A percentile compares a stretch with the other conserved stretches of the same genome.
phyloP scores from a whole-genome alignment of 495 filamentous ascomycete genomes.

The Aspergillus nanangensis region DNA sequence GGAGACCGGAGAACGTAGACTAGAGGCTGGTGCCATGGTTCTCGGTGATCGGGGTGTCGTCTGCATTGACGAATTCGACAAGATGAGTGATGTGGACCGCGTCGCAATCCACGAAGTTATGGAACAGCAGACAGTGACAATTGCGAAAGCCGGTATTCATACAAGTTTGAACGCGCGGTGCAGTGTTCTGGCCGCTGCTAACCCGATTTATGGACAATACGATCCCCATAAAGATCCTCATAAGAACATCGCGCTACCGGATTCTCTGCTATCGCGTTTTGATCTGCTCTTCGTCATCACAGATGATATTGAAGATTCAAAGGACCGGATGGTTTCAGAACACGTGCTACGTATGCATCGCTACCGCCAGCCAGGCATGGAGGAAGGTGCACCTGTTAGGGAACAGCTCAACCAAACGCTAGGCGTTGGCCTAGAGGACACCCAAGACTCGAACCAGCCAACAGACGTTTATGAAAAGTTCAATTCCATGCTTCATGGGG shows the following conservation, averaged over 20 bases:
- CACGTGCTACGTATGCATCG: slow-evolving; percentile 97
- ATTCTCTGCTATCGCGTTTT: slow-evolving; percentile 97
- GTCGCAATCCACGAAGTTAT: slow-evolving; percentile 99
- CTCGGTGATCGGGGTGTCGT: slow-evolving; percentile 95
- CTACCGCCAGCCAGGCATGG: slow-evolving; percentile 88
- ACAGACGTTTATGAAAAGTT: slow-evolving; percentile 96
- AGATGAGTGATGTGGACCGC: slow-evolving; percentile 98
- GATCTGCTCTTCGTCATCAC: slow-evolving; percentile 98
- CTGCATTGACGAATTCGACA: slow-evolving; percentile 99
- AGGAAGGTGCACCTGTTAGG: slow-evolving; percentile 92
- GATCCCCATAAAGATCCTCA: slow-evolving; percentile 98
- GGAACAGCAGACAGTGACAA: slow-evolving; percentile 99
- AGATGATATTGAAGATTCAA: slow-evolving; percentile 91
- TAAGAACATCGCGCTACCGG: slow-evolving; percentile 95
- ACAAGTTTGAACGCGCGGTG: slow-evolving; percentile 96
- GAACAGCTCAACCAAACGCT: slow-evolving; percentile 82
- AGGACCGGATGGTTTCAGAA: slow-evolving; percentile 88
- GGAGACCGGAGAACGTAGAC: slow-evolving; percentile 90
- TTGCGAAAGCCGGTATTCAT: slow-evolving; percentile 98
- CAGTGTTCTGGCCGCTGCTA: slow-evolving; percentile 94
- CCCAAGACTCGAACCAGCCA: slow-evolving; percentile 63
- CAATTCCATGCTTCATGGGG: slow-evolving; percentile 92
- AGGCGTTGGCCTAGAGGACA: slow-evolving; percentile 81
- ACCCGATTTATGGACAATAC: slow-evolving; percentile 97
- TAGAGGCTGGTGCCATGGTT: slow-evolving; percentile 99